phyloP scores from a whole-genome alignment of 257 asterid species.

The Solanum pinnatisectum region DNA sequence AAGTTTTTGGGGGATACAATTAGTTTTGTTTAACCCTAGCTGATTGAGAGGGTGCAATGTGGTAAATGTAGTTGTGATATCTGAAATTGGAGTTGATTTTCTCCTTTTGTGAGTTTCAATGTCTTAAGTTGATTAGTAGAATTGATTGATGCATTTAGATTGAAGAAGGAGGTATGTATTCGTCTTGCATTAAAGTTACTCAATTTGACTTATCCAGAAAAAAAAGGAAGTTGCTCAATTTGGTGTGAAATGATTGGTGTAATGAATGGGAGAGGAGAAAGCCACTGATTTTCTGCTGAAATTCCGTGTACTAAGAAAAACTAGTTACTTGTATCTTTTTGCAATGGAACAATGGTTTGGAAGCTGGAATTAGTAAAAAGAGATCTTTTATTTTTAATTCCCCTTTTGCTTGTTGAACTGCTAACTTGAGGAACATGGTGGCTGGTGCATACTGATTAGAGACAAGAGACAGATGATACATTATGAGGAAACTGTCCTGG shows the following conservation, averaged over 20 bases:
- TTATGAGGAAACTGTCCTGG: neutral
- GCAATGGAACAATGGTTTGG: neutral
- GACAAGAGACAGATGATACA: neutral
- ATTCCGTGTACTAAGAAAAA: neutral
- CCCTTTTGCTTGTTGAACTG: neutral
- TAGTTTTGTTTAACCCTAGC: neutral
- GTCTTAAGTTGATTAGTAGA: neutral
- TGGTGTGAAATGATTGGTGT: neutral
- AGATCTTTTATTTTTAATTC: neutral
- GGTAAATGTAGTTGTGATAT: neutral
- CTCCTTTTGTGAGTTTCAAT: neutral
- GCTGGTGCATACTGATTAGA: neutral
- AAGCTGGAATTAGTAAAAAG: neutral
- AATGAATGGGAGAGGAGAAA: neutral
- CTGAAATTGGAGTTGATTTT: neutral
- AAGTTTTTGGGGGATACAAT: slow-evolving; percentile 6
- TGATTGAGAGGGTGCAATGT: neutral
- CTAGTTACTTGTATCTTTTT: neutral
- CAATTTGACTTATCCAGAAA: neutral
- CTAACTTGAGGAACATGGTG: neutral
- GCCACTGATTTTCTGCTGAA: neutral
- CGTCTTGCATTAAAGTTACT: neutral
- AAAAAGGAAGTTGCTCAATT: neutral
- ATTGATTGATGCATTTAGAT: neutral
- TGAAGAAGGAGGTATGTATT: neutral